Base-by-base conservation (phyloP, 2,329 filamentous ascomycete species). In the Ophiostoma pallidulum region DNA sequence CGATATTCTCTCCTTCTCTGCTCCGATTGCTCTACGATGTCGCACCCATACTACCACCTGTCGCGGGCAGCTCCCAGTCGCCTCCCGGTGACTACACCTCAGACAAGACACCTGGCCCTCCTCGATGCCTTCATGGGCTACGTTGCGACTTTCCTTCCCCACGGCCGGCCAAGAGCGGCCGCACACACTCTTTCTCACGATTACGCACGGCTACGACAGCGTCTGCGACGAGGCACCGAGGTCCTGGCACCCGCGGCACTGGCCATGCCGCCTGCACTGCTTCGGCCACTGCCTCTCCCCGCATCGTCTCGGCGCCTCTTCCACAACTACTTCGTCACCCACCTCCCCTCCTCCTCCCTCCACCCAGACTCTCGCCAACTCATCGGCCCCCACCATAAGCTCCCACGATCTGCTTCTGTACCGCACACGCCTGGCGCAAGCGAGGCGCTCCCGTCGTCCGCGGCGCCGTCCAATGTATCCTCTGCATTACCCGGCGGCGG, bases 301-400 rank as follows among this genome's bases (percentile, higher is more conserved):
- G 24, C 51, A 1, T n/a, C n/a, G n/a, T 35, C 40, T 9, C 53
- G 50, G 8, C 53, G 53, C n/a, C 37, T 33, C 53, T 97, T 97
- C 65, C 89, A 96, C 69, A 89, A 94, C 58, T 97, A 98, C 71
- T 98, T 98, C 65, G 87, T 97, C 51, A 95, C 92, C 8, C 88
- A 96, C 64, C 77, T 98, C 2, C 91, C 92, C 4, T 94, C 89
- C 16, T 94, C 89, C 13, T 96, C 90, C 4, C 75, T 95, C 38
- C 86, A 96, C 58, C 91, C 92, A 8, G 91, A 97, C 65, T 85
- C 86, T 31, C 74, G 80, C 47, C 68, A 72, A 19, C 67, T 74
- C 16, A 61, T 69, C 24, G 82, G 80, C 4, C 80, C 80, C 26
- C 84, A 87, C 56, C 89, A 95, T 64, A 90, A 92, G 63, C 78